Evolutionary conservation across 2,329 filamentous ascomycete genomes (phyloP), one percentile per base, ranked within the genome.

Genomic region (Aspergillus sp.): DNA sequence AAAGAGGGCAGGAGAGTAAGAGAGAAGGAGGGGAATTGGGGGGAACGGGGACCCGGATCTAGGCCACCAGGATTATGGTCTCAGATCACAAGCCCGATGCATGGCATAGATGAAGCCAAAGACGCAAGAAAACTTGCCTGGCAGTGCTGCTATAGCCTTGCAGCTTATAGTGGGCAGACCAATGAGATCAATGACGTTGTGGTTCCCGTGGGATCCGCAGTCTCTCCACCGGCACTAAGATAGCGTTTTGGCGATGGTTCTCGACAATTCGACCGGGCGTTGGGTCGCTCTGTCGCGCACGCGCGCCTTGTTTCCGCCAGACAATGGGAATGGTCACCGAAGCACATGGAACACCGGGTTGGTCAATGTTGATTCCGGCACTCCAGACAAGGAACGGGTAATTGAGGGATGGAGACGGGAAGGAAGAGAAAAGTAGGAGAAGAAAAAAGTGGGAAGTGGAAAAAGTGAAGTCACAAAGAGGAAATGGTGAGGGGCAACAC

Each of bases 141-240:
- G 25, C 25, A 44, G 47, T 4, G 25, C 27, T 50, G 47, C 47
- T 50, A 50, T 50, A 50, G 47, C 25, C 47, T 30, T 30, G 23
- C 47, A 50, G 47, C 25, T 32, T 30, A 50, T 32, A 32, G 17
- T 25, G n/a, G 25, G 30, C 19, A 55, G 17, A 8, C 53, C 53
- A 55, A 55, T 55, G 27, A 36, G 39, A 59, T 13, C 58, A 39
- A 59, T 59, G 52, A 59, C 59, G 56, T 55, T 36, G 44, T 59
- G 44, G 59, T 55, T 54, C 57, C 52, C 58, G 52, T 54, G 25
- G 58, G 58, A 63, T 59, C 61, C 61, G 59, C 61, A 48, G 50
- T 25, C 47, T 50, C 42, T 61, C 55, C 59, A 61, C 54, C 59
- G 32, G 50, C 54, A 49, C 60, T 57, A 62, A 59, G 54, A 58